Base-by-base conservation (phyloP, 768 basidiomycete species). In the Trametes cinnabarina region DNA sequence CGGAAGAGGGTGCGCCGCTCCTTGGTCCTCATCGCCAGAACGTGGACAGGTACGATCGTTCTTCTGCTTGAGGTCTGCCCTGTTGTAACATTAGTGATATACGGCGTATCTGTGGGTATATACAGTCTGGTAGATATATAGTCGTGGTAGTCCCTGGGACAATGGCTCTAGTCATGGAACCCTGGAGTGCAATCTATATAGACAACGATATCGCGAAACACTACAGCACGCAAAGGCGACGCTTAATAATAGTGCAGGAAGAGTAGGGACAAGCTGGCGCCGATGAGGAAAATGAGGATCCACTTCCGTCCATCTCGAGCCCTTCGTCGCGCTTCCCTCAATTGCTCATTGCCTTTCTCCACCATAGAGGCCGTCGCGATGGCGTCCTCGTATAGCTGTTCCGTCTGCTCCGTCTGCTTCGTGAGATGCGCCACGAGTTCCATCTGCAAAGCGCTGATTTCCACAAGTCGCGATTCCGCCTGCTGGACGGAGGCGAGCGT, bases 301-400 rank as follows among this genome's bases (percentile, higher is more conserved):
- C 92, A 98, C 63, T 94, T 76, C 71, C 97, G 79, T 39, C 91
- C 84, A 65, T 97, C 95, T 65, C 89, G 86, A 28, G 88, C 90
- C 55, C 94, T 79, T 71, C 92, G 81, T 70, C 85, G 85, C 15
- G 97, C 96, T 75, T 94, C 92, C 70, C 83, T 86, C 55, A 99
- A 79, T 72, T 99, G 93, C 41, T 81, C 77, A 65, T 98, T 98
- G 32, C 96, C 94, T 71, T 89, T 90, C 64, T 90, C 90, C 37
- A 98, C 87, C 46, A 86, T 89, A 8, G 84, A 86, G 11, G 92
- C 88, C 26, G 90, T 91, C 2, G 88, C 84, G 52, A 97, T 87
- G 9, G 94, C 95, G 68, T 99, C 96, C 64, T 97, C 94, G 68
- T 93, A 97, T 59, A 99, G 75, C 71, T 92, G 86, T 66, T 98